Evolutionary conservation across 768 basidiomycete genomes (phyloP), one percentile per base, ranked within the genome.

Genomic region (Macrolepiota fuliginosa): DNA sequence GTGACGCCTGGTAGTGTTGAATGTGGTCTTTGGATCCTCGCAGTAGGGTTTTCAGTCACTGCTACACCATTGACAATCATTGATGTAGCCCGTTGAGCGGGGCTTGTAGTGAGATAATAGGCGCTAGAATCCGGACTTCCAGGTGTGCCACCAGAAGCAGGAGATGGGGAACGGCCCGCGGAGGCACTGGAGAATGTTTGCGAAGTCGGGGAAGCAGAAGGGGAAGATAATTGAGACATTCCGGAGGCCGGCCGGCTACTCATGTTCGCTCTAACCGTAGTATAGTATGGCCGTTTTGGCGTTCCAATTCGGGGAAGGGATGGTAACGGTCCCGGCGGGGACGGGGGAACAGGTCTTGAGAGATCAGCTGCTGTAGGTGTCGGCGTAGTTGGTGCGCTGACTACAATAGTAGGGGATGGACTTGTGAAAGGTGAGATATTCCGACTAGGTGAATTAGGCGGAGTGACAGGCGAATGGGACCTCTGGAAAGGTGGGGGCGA

Each of bases 231-330:
- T 24, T 50, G 59, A 10, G 63, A 58, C 36, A 56, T 56, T 39
- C 36, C 42, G 13, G 53, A 54, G 42, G n/a, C 9, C 22, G 53
- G 32, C 13, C 46, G 46, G 15, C 22, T 19, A 17, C 24, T 59
- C 58, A 42, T 52, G 27, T 24, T 54, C 10, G 53, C 60, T 15
- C 65, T 63, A 54, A 66, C 58, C 32, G 61, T 63, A 53, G 61
- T 62, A 55, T 62, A 66, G 58, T 66, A 66, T 37, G 65, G 65
- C 2, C 65, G 60, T 40, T 63, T 62, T 9, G 63, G 63, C 22
- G 61, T 61, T 50, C 65, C 65, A 29, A 64, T 61, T 29, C 65
- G 60, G 37, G 63, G 63, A 36, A 63, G 42, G 10, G 46, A 13
- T 45, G 29, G 53, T 32, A 36, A 11, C 6, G 27, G 42, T 9